Conservation (phyloP, 208 protist genomes). For the Phytomonas serpens region DNA sequence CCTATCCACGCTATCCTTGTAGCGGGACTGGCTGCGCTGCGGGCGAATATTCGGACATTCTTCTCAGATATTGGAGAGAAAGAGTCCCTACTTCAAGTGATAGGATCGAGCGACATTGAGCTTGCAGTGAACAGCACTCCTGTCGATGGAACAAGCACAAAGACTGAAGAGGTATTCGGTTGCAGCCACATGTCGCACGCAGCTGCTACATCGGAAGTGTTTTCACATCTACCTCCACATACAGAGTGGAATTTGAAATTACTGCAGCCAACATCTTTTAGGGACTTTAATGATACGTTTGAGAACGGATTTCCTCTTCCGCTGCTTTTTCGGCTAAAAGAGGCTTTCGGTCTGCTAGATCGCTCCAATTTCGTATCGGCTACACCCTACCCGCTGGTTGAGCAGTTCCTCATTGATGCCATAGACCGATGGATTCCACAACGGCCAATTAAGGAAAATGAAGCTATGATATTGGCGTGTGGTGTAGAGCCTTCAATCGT, state of each 20-base stretch:
- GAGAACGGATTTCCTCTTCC: constrained; percentile 39
- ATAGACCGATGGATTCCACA: constrained; percentile 59
- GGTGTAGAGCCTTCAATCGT: constrained; percentile 56
- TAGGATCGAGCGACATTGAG: constrained; percentile 18
- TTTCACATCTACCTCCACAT: constrained; percentile 5
- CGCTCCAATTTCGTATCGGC: constrained; percentile 1
- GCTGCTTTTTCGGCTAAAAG: constrained; percentile 30
- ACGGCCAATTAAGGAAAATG: constrained; percentile 25
- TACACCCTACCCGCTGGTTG: constrained; percentile 26
- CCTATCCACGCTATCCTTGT: constrained; percentile 37
- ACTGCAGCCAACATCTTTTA: constrained; percentile 35
- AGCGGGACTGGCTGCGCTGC: constrained; percentile 30
- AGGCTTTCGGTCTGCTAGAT: constrained; percentile 26
- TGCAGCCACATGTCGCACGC: not conserved
- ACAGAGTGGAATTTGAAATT: constrained; percentile 23
- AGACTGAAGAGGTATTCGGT: not conserved
- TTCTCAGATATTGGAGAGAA: constrained; percentile 36
- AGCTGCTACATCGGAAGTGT: not conserved
- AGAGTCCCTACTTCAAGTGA: constrained; percentile 22
- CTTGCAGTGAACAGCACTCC: not conserved
- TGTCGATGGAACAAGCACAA: not conserved
- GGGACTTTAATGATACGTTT: constrained; percentile 26
- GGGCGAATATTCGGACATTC: constrained; percentile 37
- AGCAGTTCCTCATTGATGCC: constrained; percentile 80
- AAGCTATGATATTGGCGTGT: constrained; percentile 54